Evolutionary conservation across 2,329 filamentous ascomycete genomes (phyloP).

Genomic region (Alternaria postmessia): DNA sequence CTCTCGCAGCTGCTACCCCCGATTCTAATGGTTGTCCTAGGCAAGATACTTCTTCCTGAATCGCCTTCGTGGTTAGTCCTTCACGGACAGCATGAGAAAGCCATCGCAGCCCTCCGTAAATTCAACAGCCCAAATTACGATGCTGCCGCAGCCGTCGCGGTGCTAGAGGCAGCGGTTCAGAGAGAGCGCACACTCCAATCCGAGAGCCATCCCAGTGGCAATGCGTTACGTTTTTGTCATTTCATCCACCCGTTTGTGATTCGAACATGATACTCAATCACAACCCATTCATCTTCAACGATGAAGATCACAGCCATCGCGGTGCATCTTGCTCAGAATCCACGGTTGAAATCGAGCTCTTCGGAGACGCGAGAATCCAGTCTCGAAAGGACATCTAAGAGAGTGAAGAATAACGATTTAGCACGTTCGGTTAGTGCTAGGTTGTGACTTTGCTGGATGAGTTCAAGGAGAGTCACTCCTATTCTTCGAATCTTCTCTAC

Average conservation of each 20-base stretch:
- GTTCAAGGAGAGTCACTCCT: neutral
- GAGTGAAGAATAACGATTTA: neutral
- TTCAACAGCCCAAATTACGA: neutral
- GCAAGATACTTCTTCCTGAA: neutral
- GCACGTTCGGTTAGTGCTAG: neutral
- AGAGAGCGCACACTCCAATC: neutral
- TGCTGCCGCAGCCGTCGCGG: neutral
- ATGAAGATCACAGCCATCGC: neutral
- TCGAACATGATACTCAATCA: neutral
- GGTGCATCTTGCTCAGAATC: neutral
- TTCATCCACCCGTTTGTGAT: too few relatives aligned
- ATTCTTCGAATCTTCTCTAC: neutral
- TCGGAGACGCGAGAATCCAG: neutral
- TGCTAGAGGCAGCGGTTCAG: neutral
- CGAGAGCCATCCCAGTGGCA: neutral
- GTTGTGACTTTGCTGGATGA: neutral
- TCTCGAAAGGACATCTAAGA: neutral
- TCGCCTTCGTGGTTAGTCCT: neutral
- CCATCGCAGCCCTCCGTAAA: neutral
- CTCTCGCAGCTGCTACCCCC: neutral
- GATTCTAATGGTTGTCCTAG: neutral
- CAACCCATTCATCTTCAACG: neutral
- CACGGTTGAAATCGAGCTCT: neutral
- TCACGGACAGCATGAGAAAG: neutral
- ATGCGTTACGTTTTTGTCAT: accelerated